phyloP scores from a whole-genome alignment of 2,329 filamentous ascomycete genomes.

The Colletotrichum chrysophilum region DNA sequence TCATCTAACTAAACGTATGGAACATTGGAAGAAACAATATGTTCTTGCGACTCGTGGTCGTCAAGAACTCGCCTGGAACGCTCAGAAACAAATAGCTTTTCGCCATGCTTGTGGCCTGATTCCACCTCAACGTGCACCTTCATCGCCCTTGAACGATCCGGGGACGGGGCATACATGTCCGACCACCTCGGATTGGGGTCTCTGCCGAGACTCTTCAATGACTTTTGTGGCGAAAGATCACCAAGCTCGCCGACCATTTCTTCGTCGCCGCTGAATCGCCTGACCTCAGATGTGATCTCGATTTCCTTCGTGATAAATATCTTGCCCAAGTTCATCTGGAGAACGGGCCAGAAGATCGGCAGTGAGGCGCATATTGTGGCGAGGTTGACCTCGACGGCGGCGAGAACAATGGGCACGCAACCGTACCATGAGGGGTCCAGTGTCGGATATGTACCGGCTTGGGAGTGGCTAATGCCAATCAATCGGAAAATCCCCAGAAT shows the following conservation, averaged over 20 bases:
- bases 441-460: constrained; percentile 36
- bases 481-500: constrained; percentile 32
- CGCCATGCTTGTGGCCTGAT: background rate
- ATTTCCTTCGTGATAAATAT: constrained; percentile 43
- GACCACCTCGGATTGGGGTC: background rate
- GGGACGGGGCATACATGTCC: background rate
- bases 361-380: constrained; percentile 16
- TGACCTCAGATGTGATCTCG: constrained; percentile 25
- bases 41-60: background rate
- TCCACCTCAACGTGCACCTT: background rate
- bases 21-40: background rate
- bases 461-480: constrained; percentile 29
- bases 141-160: background rate
- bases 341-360: constrained; percentile 22
- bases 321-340: constrained; percentile 29
- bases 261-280: constrained; percentile 3
- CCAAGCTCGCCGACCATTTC: background rate
- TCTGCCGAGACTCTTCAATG: background rate
- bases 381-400: constrained; percentile 35
- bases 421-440: constrained; percentile 41
- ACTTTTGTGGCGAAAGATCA: background rate
- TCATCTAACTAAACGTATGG: background rate
- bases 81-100: background rate
- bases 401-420: constrained; percentile 35
- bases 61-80: background rate